These are phyloP conservation scores for Crinitomyces ghanaensis DNA, from an alignment of 805 yeast genomes.

Conservation along the genomic window DNA sequence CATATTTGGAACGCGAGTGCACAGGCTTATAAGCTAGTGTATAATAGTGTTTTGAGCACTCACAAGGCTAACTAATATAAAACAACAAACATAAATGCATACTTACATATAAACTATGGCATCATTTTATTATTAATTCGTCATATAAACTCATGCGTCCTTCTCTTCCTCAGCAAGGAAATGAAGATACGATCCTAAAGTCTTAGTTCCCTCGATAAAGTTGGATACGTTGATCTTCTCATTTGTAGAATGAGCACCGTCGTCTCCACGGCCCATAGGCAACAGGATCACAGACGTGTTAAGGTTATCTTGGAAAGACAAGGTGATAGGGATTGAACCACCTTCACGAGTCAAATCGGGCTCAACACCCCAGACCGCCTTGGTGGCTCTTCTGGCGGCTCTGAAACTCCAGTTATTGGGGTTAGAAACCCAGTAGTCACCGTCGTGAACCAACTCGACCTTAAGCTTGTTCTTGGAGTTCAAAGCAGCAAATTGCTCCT, in stretches of 20 bases:
- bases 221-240: conserved; percentile 85
- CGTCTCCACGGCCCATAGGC: conserved; percentile 99
- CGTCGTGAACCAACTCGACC: conserved; percentile 81
- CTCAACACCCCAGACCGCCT: conserved; percentile 85
- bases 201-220: conserved; percentile 88
- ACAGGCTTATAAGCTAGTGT: conserved; percentile 14
- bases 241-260: conserved; percentile 97
- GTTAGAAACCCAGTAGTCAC: conserved; percentile 92
- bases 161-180: conserved; percentile 45
- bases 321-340: conserved; percentile 95
- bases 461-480: conserved; percentile 65
- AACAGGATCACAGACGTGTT: conserved; percentile 77
- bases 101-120: no score
- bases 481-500: conserved; percentile 52
- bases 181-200: conserved; percentile 87
- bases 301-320: conserved; percentile 81
- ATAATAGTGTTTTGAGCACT: conserved; percentile 9
- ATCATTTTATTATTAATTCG: not conserved
- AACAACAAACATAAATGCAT: not conserved
- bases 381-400: conserved; percentile 91
- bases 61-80: conserved; percentile 1
- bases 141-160: conserved; percentile 14
- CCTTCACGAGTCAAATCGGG: conserved; percentile 99
- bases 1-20: conserved; percentile 13
- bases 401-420: conserved; percentile 87